phyloP scores from a whole-genome alignment of 495 filamentous ascomycete species.

The Chaetomidium leptoderma region DNA sequence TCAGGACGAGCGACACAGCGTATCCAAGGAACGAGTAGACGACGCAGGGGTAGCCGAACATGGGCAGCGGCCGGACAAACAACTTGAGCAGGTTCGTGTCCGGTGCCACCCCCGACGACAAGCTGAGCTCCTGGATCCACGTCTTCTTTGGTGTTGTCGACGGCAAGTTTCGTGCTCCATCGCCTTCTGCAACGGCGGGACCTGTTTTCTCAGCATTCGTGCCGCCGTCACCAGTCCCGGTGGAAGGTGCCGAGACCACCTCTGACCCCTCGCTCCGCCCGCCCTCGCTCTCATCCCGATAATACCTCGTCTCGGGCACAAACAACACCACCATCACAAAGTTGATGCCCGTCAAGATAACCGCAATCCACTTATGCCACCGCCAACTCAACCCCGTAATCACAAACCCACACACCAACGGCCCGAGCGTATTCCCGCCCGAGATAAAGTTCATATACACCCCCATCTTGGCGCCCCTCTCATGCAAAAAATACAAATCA shows the following conservation, averaged over 20 bases:
- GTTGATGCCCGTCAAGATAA: slow-evolving; percentile 31
- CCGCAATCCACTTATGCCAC: slow-evolving; percentile 38
- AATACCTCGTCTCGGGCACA: slow-evolving; percentile 41
- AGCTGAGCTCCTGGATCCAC: slow-evolving; percentile 26
- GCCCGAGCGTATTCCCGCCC: slow-evolving; percentile 38
- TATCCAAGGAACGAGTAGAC: slow-evolving; percentile 42
- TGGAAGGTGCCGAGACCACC: neutral
- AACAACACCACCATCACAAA: slow-evolving; percentile 36
- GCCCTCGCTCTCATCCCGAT: slow-evolving; percentile 23
- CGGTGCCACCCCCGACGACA: slow-evolving; percentile 27
- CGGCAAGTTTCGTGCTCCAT: neutral
- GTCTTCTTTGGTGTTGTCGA: slow-evolving; percentile 24
- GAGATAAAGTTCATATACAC: slow-evolving; percentile 40
- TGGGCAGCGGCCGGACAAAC: slow-evolving; percentile 37
- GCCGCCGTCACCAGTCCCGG: neutral
- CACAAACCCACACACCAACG: slow-evolving; percentile 41
- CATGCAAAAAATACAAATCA: slow-evolving; percentile 43
- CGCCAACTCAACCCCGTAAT: slow-evolving; percentile 38
- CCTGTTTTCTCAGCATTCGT: neutral
- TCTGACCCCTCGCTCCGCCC: neutral
- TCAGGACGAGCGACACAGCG: slow-evolving; percentile 48
- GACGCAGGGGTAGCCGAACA: slow-evolving; percentile 42
- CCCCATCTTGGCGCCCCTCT: slow-evolving; percentile 41
- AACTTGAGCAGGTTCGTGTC: slow-evolving; percentile 28
- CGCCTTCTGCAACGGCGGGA: neutral